Evolutionary conservation across 2,329 filamentous ascomycete species (phyloP).

Genomic region (Colletotrichum magnum): DNA sequence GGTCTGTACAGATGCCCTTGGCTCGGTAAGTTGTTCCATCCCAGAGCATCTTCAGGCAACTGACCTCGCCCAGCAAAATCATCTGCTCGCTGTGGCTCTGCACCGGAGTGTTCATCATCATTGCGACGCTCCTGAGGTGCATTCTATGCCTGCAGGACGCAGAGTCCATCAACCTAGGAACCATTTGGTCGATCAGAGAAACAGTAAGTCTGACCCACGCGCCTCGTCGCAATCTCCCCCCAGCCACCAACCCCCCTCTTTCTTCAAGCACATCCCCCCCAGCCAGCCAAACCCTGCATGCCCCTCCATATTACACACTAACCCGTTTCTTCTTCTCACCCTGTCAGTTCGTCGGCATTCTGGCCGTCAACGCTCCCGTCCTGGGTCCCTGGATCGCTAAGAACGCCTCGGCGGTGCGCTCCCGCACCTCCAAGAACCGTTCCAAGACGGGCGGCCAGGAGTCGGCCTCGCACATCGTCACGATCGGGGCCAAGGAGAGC

Average conservation of each 20-base stretch:
- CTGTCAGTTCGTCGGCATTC: slow-evolving; percentile 45
- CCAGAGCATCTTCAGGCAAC: not conserved
- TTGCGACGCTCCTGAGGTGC: slow-evolving; percentile 44
- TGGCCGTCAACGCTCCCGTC: slow-evolving; percentile 44
- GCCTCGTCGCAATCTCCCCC: slow-evolving; percentile 10
- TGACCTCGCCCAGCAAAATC: slow-evolving; percentile 43
- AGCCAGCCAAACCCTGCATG: not conserved
- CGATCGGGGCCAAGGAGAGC: slow-evolving; percentile 41
- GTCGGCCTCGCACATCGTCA: slow-evolving; percentile 39
- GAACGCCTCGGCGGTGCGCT: slow-evolving; percentile 35
- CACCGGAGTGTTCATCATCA: slow-evolving; percentile 46
- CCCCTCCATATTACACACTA: not conserved
- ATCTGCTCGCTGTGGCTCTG: slow-evolving; percentile 46
- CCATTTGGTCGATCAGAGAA: slow-evolving; percentile 47
- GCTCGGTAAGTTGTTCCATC: slow-evolving; percentile 32
- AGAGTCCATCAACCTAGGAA: slow-evolving; percentile 44
- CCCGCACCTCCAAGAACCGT: slow-evolving; percentile 31
- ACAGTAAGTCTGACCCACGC: slow-evolving; percentile 41
- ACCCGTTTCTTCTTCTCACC: slow-evolving; percentile 1
- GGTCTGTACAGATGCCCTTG: slow-evolving; percentile 44
- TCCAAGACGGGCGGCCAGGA: slow-evolving; percentile 29
- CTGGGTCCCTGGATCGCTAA: slow-evolving; percentile 45
- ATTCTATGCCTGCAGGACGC: slow-evolving; percentile 43
- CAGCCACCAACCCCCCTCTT: not conserved
- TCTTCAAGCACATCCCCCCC: not conserved